These are phyloP conservation scores for Salix dunnii DNA, from an alignment of 345 rosid species.

Conservation along the genomic window DNA sequence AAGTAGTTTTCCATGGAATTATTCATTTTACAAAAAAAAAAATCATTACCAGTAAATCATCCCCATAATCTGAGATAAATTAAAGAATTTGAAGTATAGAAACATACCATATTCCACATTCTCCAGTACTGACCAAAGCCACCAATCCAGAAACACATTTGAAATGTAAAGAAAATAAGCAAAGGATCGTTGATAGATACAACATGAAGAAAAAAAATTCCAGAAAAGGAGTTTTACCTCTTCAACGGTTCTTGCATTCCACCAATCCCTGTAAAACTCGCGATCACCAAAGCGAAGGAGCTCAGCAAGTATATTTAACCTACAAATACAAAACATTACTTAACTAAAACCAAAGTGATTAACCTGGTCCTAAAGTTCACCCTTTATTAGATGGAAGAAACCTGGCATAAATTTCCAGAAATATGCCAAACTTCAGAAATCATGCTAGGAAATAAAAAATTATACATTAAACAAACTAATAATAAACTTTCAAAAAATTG, in stretches of 20 bases:
- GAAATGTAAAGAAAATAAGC: constrained; percentile 6
- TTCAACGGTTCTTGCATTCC: constrained; percentile 96
- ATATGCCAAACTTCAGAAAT: too few species aligned
- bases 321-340: constrained; percentile 19
- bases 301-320: constrained; percentile 98
- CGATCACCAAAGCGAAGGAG: constrained; percentile 95
- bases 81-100: constrained; percentile 15
- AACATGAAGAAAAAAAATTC: constrained; percentile 7
- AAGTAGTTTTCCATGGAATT: too few species aligned
- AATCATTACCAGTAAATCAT: too few species aligned
- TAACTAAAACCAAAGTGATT: too few species aligned
- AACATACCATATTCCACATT: constrained; percentile 98
- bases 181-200: constrained; percentile 16
- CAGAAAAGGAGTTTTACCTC: constrained; percentile 51
- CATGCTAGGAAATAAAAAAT: too few species aligned
- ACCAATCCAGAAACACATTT: constrained; percentile 15
- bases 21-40: too few species aligned
- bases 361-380: too few species aligned
- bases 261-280: constrained; percentile 98
- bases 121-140: constrained; percentile 84
- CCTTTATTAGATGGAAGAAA: too few species aligned
- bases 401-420: too few species aligned
- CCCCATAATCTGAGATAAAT: too few species aligned
- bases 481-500: too few species aligned
- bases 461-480: too few species aligned